Base-by-base conservation (phyloP, 345 rosid species). In the Garcia nutans region DNA sequence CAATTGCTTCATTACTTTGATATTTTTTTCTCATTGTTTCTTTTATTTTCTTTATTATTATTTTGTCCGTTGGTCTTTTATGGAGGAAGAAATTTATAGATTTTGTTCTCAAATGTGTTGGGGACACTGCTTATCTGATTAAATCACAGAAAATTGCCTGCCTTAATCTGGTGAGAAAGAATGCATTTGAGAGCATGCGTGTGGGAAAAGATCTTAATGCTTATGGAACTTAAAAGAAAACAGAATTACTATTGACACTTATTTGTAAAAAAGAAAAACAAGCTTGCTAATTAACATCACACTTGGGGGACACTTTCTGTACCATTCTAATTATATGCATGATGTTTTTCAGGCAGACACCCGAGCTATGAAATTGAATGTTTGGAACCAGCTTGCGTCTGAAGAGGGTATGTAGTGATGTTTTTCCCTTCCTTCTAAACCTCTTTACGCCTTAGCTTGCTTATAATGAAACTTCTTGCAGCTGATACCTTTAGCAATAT, bases 381-480 rank as follows among this genome's bases (percentile, higher is more conserved):
- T 91, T 54, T 95, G 97, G 97, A 89, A 91, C 78, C 96, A 91
- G 85, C 94, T 95, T 70, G 97, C 99, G 73, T 65, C 79, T 23
- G 99, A 95, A 88, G 97, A 95, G 84, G 97, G 99, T 92, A 82
- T 76, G 77, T 19, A 57, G 17, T 12, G 22, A 33, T 61, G n/a
- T 58, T 58, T 77, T 77, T 26, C 23, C 22, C 23, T 16, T 8
- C 24, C 10, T 6, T n/a, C 17, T 33, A 6, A 9, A 37, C 41
- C 41, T 8, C 23, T 4, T 28, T 24, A 37, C 47, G 50, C 22
- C 22, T 28, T 70, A 31, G 10, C 72, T 41, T 54, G 1, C 20
- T 37, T 8, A 24, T n/a, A 9, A 1, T 20, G 37, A 52, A 6
- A 49, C 1, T 67, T 55, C 20, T 41, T 7, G 13, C 23, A 1